Percentiles rank a stretch among this genome's conserved stretches.
These are phyloP conservation scores for Elaeis oleifera DNA, from an alignment of 202 grass and related monocot species.

Conservation along the genomic window DNA sequence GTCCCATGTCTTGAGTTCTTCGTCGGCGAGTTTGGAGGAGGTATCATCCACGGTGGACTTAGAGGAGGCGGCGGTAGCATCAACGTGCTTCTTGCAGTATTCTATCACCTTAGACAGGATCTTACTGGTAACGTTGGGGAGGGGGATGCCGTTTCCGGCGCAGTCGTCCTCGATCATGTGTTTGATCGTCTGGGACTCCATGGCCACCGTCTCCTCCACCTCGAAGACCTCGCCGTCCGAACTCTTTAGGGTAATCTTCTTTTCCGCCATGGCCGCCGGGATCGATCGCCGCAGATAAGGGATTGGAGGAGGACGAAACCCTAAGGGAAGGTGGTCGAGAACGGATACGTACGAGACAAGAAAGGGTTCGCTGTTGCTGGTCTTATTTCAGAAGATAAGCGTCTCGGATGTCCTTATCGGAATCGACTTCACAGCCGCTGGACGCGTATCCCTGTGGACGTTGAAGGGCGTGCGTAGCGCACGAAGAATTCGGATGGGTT, in stretches of 20 bases:
- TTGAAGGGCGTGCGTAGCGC: too few relatives aligned
- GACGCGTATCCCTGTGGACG: too few relatives aligned
- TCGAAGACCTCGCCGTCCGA: conserved; percentile 24
- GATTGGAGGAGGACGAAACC: too few relatives aligned
- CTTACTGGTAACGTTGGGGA: conserved; percentile 21
- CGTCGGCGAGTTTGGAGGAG: neutral
- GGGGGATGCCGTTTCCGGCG: conserved; percentile 10
- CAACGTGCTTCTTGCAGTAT: conserved; percentile 24
- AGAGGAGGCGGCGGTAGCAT: conserved; percentile 4
- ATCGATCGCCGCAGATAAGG: neutral
- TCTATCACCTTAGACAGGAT: conserved; percentile 25
- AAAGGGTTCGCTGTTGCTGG: too few relatives aligned
- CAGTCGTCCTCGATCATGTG: conserved; percentile 27
- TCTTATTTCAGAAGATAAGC: too few relatives aligned
- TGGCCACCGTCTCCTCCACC: conserved; percentile 19
- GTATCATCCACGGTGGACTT: neutral
- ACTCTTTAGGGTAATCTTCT: conserved; percentile 20
- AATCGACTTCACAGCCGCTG: too few relatives aligned
- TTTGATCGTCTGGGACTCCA: conserved; percentile 25
- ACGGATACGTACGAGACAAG: too few relatives aligned
- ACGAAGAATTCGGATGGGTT: too few relatives aligned
- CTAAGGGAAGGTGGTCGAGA: too few relatives aligned
- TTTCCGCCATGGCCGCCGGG: neutral
- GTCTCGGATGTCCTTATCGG: too few relatives aligned
- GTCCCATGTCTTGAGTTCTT: conserved; percentile 11